Percentiles rank a stretch among this genome's conserved stretches.
Evolutionary conservation across 2,329 filamentous ascomycete genomes (phyloP).

Genomic region (Fusarium oxysporum): DNA sequence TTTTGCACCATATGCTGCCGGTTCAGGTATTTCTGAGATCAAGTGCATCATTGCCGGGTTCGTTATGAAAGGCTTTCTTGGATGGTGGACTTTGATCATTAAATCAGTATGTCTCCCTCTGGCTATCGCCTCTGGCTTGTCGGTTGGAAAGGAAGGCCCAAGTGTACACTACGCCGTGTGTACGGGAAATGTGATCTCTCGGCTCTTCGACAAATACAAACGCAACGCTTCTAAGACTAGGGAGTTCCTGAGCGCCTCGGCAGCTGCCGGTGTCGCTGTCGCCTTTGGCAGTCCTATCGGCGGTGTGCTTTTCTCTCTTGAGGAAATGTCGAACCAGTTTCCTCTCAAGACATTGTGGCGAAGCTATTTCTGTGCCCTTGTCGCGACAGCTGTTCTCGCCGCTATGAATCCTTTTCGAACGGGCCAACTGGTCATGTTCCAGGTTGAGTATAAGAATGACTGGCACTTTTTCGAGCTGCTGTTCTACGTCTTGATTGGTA

Average conservation of each 20-base stretch:
- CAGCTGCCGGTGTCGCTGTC: constrained; percentile 93
- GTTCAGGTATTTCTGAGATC: constrained; percentile 97
- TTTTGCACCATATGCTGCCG: constrained; percentile 95
- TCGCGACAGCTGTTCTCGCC: constrained; percentile 90
- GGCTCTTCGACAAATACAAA: constrained; percentile 92
- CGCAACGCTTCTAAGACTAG: constrained; percentile 93
- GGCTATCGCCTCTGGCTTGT: constrained; percentile 92
- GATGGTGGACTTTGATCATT: constrained; percentile 90
- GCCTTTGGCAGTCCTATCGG: constrained; percentile 98
- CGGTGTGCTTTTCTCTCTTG: constrained; percentile 93
- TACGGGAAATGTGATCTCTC: constrained; percentile 94
- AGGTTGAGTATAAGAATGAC: constrained; percentile 91
- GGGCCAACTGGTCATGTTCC: constrained; percentile 98
- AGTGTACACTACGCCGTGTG: constrained; percentile 99
- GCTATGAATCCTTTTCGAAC: constrained; percentile 98
- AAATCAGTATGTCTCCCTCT: constrained; percentile 92
- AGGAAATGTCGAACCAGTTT: constrained; percentile 98
- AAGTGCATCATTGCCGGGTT: constrained; percentile 99
- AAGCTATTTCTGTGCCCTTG: constrained; percentile 96
- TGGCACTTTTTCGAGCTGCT: constrained; percentile 98
- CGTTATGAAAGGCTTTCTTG: constrained; percentile 98
- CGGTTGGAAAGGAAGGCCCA: constrained; percentile 95
- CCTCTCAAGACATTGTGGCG: constrained; percentile 98
- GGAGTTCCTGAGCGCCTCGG: constrained; percentile 94
- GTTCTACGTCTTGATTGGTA: constrained; percentile 90